A percentile compares a stretch with the other conserved stretches of the same genome.
Evolutionary conservation across 805 yeast genomes (phyloP).

Genomic region (Starmerella bacillaris): DNA sequence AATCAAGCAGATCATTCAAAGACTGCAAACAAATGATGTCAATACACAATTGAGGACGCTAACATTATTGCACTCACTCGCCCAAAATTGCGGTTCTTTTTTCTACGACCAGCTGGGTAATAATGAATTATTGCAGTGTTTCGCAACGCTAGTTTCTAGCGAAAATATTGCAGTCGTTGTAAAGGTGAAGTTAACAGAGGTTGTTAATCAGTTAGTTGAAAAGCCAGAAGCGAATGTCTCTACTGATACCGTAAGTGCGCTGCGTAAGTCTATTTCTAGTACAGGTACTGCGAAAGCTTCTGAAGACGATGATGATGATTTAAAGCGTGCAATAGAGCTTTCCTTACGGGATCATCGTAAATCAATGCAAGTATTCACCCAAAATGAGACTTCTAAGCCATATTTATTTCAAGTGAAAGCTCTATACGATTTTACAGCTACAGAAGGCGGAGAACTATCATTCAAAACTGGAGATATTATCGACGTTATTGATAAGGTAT

Average conservation of each 20-base stretch:
- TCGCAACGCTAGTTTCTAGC: constrained; percentile 36
- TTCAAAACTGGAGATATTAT: constrained; percentile 78
- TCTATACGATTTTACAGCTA: constrained; percentile 57
- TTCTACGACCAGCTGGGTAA: constrained; percentile 47
- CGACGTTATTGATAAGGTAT: constrained; percentile 69
- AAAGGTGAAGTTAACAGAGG: constrained; percentile 45
- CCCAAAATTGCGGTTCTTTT: constrained; percentile 62
- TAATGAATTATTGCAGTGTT: constrained; percentile 31
- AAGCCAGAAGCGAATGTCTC: background rate
- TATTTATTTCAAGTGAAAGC: constrained; percentile 48
- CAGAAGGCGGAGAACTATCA: constrained; percentile 73
- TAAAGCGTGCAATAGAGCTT: constrained; percentile 38
- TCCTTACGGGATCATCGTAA: constrained; percentile 12
- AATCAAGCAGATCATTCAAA: background rate
- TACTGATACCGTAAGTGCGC: background rate
- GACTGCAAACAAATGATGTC: constrained; percentile 28
- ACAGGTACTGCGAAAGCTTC: constrained; percentile 18
- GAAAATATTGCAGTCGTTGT: constrained; percentile 45
- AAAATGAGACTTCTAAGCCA: constrained; percentile 1
- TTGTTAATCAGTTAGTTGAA: constrained; percentile 44
- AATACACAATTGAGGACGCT: constrained; percentile 46
- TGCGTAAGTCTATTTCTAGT: background rate
- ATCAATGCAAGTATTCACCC: constrained; percentile 4
- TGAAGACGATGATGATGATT: constrained; percentile 49
- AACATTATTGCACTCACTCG: constrained; percentile 36